Evolutionary conservation across 1,284 basidiomycete species (phyloP).

Genomic region (Cryptococcus maquisensis): DNA sequence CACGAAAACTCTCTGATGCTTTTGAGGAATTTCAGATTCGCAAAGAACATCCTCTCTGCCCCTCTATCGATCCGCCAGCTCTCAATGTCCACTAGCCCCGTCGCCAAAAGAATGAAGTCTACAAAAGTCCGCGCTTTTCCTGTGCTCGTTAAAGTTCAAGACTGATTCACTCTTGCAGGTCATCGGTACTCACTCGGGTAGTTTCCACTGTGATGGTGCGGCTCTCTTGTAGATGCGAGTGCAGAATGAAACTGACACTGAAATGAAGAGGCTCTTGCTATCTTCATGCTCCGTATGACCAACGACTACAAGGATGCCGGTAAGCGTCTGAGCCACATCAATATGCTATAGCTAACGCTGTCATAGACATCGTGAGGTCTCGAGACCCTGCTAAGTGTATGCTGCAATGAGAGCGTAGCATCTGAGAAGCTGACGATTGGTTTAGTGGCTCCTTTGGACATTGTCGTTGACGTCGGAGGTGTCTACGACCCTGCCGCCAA

Average conservation of each 20-base stretch:
- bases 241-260: not conserved
- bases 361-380: constrained; percentile 67
- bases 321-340: constrained; percentile 39
- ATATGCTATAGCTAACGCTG: not conserved
- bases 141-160: not conserved
- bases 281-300: constrained; percentile 78
- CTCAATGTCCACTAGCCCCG: constrained; percentile 24
- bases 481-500: constrained; percentile 75
- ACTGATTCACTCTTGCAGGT: constrained; percentile 18
- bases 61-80: not conserved
- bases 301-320: constrained; percentile 69
- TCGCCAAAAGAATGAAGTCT: constrained; percentile 47
- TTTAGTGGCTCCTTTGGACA: constrained; percentile 71
- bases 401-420: constrained; percentile 5
- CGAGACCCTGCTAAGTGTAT: constrained; percentile 67
- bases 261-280: constrained; percentile 39
- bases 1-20: too few species aligned
- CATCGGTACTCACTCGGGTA: constrained; percentile 92
- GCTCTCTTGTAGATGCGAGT: not conserved
- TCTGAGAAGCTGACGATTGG: not conserved
- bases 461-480: constrained; percentile 97
- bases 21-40: not conserved
- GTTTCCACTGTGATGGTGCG: constrained; percentile 92
- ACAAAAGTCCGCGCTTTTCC: constrained; percentile 31
- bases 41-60: not conserved